These are phyloP conservation scores for Plenodomus biglobosus DNA, from an alignment of 2,329 filamentous ascomycete genomes.

Conservation along the genomic window DNA sequence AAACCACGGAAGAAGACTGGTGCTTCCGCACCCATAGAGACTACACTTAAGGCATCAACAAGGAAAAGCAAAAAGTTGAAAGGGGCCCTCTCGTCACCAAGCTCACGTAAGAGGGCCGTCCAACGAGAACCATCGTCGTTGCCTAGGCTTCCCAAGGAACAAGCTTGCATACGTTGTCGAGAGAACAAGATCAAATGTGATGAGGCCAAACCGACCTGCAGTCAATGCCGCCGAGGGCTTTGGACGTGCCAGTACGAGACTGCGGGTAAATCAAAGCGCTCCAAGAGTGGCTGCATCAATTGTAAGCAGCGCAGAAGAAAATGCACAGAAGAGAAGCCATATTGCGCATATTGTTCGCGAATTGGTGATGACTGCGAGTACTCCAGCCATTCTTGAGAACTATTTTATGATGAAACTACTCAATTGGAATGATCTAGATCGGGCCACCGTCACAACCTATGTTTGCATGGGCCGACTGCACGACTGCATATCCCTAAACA, in stretches of 20 bases:
- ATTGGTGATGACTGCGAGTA: slow-evolving; percentile 34
- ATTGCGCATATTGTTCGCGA: slow-evolving; percentile 33
- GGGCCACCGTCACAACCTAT: no score
- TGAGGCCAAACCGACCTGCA: slow-evolving; percentile 32
- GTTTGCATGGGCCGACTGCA: no score
- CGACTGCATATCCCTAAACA: no score
- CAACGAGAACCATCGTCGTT: slow-evolving; percentile 4
- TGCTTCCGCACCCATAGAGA: slow-evolving; percentile 5
- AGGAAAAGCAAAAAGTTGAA: slow-evolving; percentile 25
- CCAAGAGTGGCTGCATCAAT: slow-evolving; percentile 35
- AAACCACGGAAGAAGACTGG: slow-evolving; percentile 26
- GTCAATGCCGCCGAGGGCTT: slow-evolving; percentile 32
- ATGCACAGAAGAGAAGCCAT: slow-evolving; percentile 37
- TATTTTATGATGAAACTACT: no score
- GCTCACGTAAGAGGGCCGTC: slow-evolving; percentile 14
- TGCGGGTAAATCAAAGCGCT: slow-evolving; percentile 22
- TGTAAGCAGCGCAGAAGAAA: slow-evolving; percentile 33
- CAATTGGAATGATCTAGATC: no score
- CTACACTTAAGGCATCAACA: slow-evolving; percentile 3
- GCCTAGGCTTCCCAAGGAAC: slow-evolving; percentile 15
- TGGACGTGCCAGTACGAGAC: slow-evolving; percentile 36
- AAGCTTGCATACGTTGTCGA: slow-evolving; percentile 22
- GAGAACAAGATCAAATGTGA: slow-evolving; percentile 40
- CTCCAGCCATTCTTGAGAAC: no score
- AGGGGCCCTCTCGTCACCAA: slow-evolving; percentile 17